A percentile compares a stretch with the other conserved stretches of the same genome.
Evolutionary conservation across 208 protist genomes (phyloP).

Genomic region (Acanthamoeba quina): DNA sequence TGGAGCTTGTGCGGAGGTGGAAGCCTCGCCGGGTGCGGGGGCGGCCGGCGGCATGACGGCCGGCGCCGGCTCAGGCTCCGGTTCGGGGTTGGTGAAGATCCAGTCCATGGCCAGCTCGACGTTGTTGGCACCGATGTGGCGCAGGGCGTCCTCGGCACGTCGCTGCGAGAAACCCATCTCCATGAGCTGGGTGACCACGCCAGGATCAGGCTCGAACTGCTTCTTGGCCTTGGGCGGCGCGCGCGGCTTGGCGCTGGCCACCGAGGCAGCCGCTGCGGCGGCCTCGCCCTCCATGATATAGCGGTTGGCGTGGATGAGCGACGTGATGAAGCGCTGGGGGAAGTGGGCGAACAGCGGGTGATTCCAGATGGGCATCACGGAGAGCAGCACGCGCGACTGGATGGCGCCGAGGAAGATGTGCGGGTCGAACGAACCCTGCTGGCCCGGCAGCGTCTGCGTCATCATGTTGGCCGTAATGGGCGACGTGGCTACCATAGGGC

Average conservation of each 20-base stretch:
- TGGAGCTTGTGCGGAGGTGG: not conserved
- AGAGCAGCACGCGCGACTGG: slow-evolving; percentile 14
- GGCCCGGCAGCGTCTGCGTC: slow-evolving; percentile 56
- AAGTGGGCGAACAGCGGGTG: slow-evolving; percentile 50
- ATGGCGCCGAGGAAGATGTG: slow-evolving; percentile 55
- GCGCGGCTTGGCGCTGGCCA: not conserved
- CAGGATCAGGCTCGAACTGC: slow-evolving; percentile 44
- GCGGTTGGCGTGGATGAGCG: slow-evolving; percentile 57
- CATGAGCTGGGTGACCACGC: slow-evolving; percentile 48
- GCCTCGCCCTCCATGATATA: slow-evolving; percentile 61
- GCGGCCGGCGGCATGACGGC: not conserved
- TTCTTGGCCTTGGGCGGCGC: slow-evolving; percentile 57
- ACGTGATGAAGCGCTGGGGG: slow-evolving; percentile 71
- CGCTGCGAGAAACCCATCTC: slow-evolving; percentile 68
- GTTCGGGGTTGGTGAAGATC: slow-evolving; percentile 69
- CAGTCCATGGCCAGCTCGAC: slow-evolving; percentile 67
- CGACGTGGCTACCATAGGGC: slow-evolving; percentile 44
- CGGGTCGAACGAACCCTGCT: slow-evolving; percentile 65
- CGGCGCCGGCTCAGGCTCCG: slow-evolving; percentile 30
- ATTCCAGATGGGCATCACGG: slow-evolving; percentile 70
- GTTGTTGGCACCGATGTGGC: slow-evolving; percentile 57
- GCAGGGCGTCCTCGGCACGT: slow-evolving; percentile 63
- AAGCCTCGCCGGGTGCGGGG: not conserved
- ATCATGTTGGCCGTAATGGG: slow-evolving; percentile 53
- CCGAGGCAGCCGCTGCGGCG: not conserved